Evolutionary conservation across 768 basidiomycete genomes (phyloP).

Genomic region (Serendipita sp.): DNA sequence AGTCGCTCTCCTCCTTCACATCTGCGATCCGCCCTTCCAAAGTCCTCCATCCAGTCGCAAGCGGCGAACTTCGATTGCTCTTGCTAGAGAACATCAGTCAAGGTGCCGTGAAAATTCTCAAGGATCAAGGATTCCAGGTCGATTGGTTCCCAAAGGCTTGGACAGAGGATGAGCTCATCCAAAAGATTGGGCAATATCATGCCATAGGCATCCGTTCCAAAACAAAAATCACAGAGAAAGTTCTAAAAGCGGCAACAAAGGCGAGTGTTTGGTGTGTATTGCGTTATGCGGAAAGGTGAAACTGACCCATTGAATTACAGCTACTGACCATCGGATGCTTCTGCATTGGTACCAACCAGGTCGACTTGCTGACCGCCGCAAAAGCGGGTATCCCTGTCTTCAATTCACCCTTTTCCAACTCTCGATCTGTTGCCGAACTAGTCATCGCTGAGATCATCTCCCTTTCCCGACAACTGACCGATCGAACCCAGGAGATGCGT

Average conservation of each 20-base stretch:
- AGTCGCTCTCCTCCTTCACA: background rate
- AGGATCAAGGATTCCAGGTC: constrained; percentile 74
- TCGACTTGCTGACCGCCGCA: constrained; percentile 71
- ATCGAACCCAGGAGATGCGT: constrained; percentile 76
- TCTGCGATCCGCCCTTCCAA: constrained; percentile 37
- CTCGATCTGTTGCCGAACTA: constrained; percentile 95
- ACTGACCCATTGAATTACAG: constrained; percentile 25
- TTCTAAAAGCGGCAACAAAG: constrained; percentile 76
- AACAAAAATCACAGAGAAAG: constrained; percentile 84
- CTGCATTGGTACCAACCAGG: constrained; percentile 98
- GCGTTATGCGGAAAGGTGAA: background rate
- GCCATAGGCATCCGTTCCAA: constrained; percentile 96
- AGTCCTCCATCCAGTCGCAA: constrained; percentile 68
- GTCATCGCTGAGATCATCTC: constrained; percentile 89
- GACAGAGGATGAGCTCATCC: constrained; percentile 84
- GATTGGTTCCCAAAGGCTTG: constrained; percentile 76
- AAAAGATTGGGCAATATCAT: constrained; percentile 70
- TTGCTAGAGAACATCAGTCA: constrained; percentile 91
- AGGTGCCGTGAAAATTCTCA: constrained; percentile 71
- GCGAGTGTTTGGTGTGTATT: constrained; percentile 25
- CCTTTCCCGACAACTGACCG: constrained; percentile 83
- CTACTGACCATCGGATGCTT: constrained; percentile 95
- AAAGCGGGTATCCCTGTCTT: constrained; percentile 91
- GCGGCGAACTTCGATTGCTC: constrained; percentile 64
- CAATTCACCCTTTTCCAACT: constrained; percentile 98